Percentiles rank a stretch among this genome's conserved stretches.
Conservation (phyloP, 202 grass and related monocot genomes). For the Setaria viridis region DNA sequence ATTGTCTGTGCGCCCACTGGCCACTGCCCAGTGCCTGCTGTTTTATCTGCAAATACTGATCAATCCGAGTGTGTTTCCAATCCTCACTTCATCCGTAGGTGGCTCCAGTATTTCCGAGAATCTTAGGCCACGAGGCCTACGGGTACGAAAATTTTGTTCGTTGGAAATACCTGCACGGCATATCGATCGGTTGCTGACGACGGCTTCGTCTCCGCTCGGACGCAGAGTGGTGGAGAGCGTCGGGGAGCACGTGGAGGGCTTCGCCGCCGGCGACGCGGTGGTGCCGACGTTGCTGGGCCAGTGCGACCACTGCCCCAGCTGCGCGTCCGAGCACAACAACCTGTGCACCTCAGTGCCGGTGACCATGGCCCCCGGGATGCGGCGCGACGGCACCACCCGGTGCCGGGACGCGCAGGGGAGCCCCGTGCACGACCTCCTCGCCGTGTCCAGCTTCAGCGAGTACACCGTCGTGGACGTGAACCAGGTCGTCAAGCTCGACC, state of each 20-base stretch:
- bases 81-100: neutral
- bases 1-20: neutral
- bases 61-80: neutral
- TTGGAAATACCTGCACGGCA: too few relatives aligned
- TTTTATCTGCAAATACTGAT: neutral
- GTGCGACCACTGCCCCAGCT: slow-evolving; percentile 60
- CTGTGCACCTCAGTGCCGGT: slow-evolving; percentile 55
- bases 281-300: slow-evolving; percentile 67
- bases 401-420: slow-evolving; percentile 54
- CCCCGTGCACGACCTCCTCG: slow-evolving; percentile 48
- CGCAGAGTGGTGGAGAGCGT: slow-evolving; percentile 78
- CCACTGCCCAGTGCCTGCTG: neutral
- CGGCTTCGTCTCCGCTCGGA: neutral
- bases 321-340: slow-evolving; percentile 57
- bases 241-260: slow-evolving; percentile 61
- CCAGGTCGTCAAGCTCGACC: slow-evolving; percentile 61
- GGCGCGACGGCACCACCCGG: slow-evolving; percentile 56
- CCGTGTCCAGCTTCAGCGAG: slow-evolving; percentile 68
- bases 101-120: slow-evolving; percentile 44
- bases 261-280: slow-evolving; percentile 65
- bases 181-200: neutral
- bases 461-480: slow-evolving; percentile 79
- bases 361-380: slow-evolving; percentile 49
- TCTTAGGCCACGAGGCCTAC: slow-evolving; percentile 80
- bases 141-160: slow-evolving; percentile 47